A percentile compares a stretch with the other conserved stretches of the same genome.
Conservation (phyloP, 163 green algal species). For the Volvox carteri region DNA sequence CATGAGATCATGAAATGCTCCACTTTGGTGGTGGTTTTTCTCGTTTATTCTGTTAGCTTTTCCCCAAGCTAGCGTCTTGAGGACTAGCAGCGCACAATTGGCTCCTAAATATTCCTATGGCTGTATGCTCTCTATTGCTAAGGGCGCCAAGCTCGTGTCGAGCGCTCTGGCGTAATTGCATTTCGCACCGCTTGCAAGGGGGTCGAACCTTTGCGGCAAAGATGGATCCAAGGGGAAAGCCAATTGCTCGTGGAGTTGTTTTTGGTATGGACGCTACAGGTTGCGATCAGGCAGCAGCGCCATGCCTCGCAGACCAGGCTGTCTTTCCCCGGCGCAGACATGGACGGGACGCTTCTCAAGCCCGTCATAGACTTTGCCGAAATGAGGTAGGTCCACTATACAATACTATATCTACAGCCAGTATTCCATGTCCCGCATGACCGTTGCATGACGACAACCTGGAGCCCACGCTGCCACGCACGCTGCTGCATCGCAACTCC, state of each 20-base stretch:
- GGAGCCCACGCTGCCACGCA: too few relatives aligned
- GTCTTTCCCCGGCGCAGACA: constrained; percentile 44
- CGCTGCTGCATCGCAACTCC: too few relatives aligned
- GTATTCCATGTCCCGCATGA: too few relatives aligned
- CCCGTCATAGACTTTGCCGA: constrained; percentile 76
- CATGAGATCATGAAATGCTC: too few relatives aligned
- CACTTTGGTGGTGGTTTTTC: too few relatives aligned
- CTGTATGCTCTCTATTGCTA: neutral
- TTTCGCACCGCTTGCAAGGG: neutral
- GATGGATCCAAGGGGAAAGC: constrained; percentile 24
- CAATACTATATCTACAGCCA: too few relatives aligned
- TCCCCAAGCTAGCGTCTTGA: too few relatives aligned
- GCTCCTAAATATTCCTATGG: neutral
- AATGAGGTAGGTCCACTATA: constrained; percentile 63
- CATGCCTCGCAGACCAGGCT: neutral
- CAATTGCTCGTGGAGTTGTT: constrained; percentile 18
- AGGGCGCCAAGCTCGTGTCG: neutral
- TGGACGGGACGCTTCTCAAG: constrained; percentile 75
- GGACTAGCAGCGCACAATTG: neutral
- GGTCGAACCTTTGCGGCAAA: neutral
- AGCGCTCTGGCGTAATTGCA: constrained; percentile 23
- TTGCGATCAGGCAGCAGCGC: neutral
- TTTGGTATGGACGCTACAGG: constrained; percentile 17
- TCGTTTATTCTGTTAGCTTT: too few relatives aligned
- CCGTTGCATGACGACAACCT: too few relatives aligned